phyloP scores from a whole-genome alignment of 352 stramenopile genomes.

The Stramenopiles sp. region DNA sequence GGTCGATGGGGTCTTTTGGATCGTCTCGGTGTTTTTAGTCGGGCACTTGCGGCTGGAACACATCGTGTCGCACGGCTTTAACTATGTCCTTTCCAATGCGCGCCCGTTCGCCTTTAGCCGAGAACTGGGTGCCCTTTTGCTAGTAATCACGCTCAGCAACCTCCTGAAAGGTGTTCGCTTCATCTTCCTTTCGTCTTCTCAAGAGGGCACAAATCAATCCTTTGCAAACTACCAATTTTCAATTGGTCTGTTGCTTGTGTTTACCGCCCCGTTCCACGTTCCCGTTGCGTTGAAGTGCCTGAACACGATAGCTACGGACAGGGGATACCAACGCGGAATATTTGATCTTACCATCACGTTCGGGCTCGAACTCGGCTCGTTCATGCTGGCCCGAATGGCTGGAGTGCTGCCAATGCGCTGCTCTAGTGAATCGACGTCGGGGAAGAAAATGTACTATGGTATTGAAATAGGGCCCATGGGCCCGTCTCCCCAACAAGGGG shows the following conservation, averaged over 20 bases:
- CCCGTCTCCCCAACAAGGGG: background rate
- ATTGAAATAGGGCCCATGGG: slow-evolving; percentile 2
- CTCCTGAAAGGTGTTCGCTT: no score
- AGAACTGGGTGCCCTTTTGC: no score
- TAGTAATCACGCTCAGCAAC: no score
- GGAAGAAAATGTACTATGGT: slow-evolving; percentile 10
- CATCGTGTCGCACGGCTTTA: no score
- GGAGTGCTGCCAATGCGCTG: background rate
- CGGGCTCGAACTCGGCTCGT: background rate
- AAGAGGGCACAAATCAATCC: no score
- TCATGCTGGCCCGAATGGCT: background rate
- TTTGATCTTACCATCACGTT: background rate
- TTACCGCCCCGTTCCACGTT: background rate
- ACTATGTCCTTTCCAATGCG: no score
- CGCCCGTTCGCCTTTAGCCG: no score
- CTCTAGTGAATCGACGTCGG: background rate
- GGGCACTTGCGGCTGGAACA: no score
- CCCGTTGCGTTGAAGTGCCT: background rate
- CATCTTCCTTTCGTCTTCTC: no score
- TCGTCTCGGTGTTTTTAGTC: no score
- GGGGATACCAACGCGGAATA: background rate
- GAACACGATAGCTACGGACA: background rate
- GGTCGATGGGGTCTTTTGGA: no score
- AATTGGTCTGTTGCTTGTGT: background rate
- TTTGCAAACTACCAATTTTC: background rate